phyloP scores from a whole-genome alignment of 2,329 filamentous ascomycete species.

The Aspergillus texensis region DNA sequence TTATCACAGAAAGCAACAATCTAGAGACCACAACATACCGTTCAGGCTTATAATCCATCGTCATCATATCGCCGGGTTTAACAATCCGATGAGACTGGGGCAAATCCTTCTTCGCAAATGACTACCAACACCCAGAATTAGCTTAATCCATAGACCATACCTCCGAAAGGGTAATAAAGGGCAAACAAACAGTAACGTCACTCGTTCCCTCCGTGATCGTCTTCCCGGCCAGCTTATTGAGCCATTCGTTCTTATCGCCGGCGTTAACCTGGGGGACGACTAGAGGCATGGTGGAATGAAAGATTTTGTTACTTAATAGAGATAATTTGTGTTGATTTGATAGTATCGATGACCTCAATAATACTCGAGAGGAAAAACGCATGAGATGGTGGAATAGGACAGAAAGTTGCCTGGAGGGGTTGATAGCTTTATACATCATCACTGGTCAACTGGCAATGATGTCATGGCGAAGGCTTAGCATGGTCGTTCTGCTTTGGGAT shows the following conservation, averaged over 20 bases:
- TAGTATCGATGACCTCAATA: neutral
- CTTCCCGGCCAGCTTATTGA: slow-evolving; percentile 50
- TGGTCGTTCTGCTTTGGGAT: neutral
- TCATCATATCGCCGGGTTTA: slow-evolving; percentile 40
- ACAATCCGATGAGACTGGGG: slow-evolving; percentile 48
- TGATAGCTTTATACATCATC: neutral
- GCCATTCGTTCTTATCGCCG: slow-evolving; percentile 44
- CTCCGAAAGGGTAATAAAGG: neutral
- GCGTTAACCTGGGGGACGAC: slow-evolving; percentile 48
- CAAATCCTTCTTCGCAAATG: slow-evolving; percentile 51
- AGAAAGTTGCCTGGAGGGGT: neutral
- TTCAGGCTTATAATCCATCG: slow-evolving; percentile 47
- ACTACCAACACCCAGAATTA: slow-evolving; percentile 27
- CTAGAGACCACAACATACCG: slow-evolving; percentile 34
- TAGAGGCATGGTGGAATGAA: slow-evolving; percentile 46
- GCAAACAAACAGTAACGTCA: slow-evolving; percentile 37
- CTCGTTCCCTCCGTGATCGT: slow-evolving; percentile 42
- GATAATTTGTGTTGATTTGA: neutral
- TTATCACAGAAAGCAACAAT: neutral
- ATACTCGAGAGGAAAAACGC: neutral
- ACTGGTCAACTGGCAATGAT: neutral
- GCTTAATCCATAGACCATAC: neutral
- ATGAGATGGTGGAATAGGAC: neutral
- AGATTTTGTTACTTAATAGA: neutral
- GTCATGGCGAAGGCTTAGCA: neutral